Conservation (phyloP, 257 asterid species). For the Linderniella brevidens region DNA sequence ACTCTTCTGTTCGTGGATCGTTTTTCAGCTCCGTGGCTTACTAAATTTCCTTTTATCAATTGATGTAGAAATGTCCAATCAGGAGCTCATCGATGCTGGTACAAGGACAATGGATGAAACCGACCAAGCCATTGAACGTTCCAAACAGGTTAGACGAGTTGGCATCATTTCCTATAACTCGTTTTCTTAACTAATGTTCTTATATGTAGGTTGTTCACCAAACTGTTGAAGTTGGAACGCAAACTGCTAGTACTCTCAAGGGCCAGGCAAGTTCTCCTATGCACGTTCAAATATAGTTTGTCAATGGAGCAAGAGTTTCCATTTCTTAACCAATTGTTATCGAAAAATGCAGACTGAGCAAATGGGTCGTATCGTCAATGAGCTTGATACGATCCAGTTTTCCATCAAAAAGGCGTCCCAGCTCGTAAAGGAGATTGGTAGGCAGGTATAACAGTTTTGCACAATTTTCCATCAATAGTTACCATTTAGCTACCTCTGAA, state of each 20-base stretch:
- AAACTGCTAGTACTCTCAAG: constrained; percentile 85
- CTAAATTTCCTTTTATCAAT: constrained; percentile 10
- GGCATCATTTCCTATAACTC: constrained; percentile 8
- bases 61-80: constrained; percentile 82
- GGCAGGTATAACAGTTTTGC: constrained; percentile 42
- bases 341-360: constrained; percentile 60
- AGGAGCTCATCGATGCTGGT: constrained; percentile 81
- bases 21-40: too few species aligned
- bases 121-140: constrained; percentile 97
- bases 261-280: constrained; percentile 43
- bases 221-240: constrained; percentile 91
- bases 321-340: background rate
- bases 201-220: constrained; percentile 79
- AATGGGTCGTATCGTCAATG: constrained; percentile 98
- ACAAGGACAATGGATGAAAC: constrained; percentile 82
- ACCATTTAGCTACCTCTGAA: too few species aligned
- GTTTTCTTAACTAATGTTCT: constrained; percentile 6
- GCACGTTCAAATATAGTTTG: constrained; percentile 18
- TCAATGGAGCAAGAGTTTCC: constrained; percentile 1
- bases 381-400: constrained; percentile 89
- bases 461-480: background rate
- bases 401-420: constrained; percentile 90
- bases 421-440: constrained; percentile 96
- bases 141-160: constrained; percentile 59
- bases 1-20: too few species aligned